Base-by-base conservation (phyloP, 345 rosid genomes). In the Eucalyptus globulus region DNA sequence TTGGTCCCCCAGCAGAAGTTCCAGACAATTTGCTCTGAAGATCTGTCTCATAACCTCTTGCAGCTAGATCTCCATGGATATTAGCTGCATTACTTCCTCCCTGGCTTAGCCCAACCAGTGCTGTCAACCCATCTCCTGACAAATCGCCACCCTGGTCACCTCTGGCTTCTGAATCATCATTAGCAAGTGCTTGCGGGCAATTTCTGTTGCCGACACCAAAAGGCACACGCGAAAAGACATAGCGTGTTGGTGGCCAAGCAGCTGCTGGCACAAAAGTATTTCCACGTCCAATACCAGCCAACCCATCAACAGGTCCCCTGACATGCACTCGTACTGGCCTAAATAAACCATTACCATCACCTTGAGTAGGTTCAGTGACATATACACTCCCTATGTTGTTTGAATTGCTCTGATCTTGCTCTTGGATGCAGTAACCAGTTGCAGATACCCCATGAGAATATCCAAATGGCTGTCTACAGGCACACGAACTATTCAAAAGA, bases 271-370 rank as follows among this genome's bases (percentile, higher is more conserved):
- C 96, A 91, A 93, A 97, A 88, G 97, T 91, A 91, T 95, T 92
- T 92, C 97, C 99, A 49, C 97, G 96, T 90, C 99, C 99, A 91
- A 97, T 96, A 89, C 98, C 99, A 4, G 99, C 99, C 92, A 97
- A 99, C 87, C 99, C 99, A 93, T 97, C 99, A 88, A 92, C 94
- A 90, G 94, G 95, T 83, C 98, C 98, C 95, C 97, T 95, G 88
- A 96, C 97, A 92, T 94, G 98, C 83, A 97, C 97, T 90, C 98
- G 92, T 17, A 97, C 99, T 87, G 99, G 98, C 93, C 97, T 96
- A 93, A 94, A 94, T 65, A 91, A 89, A 89, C 97, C 97, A 92
- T 90, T 96, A 86, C 95, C 97, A 87, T 94, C 97, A 21, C 94
- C 95, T 92, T 94, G 99, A 91, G 95, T 88, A 83, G 97, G 91